A percentile compares a stretch with the other conserved stretches of the same genome.
phyloP scores from a whole-genome alignment of 139 green algal species.

The Eudorina sp. region DNA sequence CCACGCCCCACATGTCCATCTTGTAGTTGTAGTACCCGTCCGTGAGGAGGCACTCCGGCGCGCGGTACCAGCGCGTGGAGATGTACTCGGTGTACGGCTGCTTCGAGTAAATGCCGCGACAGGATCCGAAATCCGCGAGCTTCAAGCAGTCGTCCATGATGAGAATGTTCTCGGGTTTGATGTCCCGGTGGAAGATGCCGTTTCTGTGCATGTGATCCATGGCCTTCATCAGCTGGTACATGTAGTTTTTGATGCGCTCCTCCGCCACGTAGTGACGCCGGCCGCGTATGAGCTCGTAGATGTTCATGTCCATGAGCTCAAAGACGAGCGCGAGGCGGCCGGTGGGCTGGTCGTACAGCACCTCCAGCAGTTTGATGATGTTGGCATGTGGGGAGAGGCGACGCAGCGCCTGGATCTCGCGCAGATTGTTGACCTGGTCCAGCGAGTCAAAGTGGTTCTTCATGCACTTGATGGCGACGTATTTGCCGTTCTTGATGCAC shows the following conservation, averaged over 20 bases:
- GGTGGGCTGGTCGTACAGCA: slow-evolving; percentile 92
- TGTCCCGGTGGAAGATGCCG: slow-evolving; percentile 91
- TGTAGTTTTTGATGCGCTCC: slow-evolving; percentile 83
- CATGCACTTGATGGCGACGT: slow-evolving; percentile 94
- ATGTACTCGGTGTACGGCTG: slow-evolving; percentile 95
- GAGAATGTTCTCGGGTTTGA: slow-evolving; percentile 93
- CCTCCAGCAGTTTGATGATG: slow-evolving; percentile 91
- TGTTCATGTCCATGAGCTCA: slow-evolving; percentile 90
- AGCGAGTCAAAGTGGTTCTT: slow-evolving; percentile 92
- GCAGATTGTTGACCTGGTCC: slow-evolving; percentile 90
- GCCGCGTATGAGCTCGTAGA: slow-evolving; percentile 86
- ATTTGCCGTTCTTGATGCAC: slow-evolving; percentile 92
- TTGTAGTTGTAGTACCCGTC: slow-evolving; percentile 95
- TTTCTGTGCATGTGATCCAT: slow-evolving; percentile 94
- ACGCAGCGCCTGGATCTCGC: slow-evolving; percentile 89
- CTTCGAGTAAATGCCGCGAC: slow-evolving; percentile 88
- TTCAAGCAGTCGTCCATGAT: slow-evolving; percentile 92
- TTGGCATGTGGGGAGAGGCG: slow-evolving; percentile 84
- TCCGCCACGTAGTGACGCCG: slow-evolving; percentile 87
- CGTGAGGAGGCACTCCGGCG: slow-evolving; percentile 89
- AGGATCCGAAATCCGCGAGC: slow-evolving; percentile 90
- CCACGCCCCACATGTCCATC: slow-evolving; percentile 93
- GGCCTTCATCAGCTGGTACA: slow-evolving; percentile 91
- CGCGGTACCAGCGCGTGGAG: slow-evolving; percentile 82
- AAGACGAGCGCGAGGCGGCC: slow-evolving; percentile 91